Evolutionary conservation across 352 stramenopile genomes (phyloP).

Genomic region (Globisporangium polare): DNA sequence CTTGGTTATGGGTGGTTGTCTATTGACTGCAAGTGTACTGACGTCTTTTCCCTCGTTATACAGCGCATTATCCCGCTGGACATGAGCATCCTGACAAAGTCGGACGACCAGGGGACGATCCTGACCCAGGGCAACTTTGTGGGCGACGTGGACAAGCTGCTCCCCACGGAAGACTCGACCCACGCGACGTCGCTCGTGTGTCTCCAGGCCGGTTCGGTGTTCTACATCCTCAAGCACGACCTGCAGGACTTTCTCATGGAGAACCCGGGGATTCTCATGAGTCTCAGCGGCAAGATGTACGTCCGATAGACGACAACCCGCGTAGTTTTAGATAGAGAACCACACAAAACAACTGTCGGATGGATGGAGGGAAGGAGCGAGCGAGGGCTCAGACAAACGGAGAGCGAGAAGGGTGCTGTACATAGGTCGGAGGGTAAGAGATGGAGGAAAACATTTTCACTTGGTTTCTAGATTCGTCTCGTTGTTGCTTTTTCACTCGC

Average conservation of each 20-base stretch:
- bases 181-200: conserved; percentile 64
- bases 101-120: conserved; percentile 34
- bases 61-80: conserved; percentile 62
- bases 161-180: conserved; percentile 38
- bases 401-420: not conserved
- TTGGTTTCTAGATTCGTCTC: not conserved
- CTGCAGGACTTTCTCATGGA: conserved; percentile 66
- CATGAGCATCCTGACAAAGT: conserved; percentile 41
- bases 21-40: not conserved
- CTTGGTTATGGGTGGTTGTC: not conserved
- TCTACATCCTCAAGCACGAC: conserved; percentile 63
- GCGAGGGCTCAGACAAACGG: not conserved
- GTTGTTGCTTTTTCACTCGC: not conserved
- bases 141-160: conserved; percentile 70
- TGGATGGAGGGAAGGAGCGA: not conserved
- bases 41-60: conserved; percentile 12
- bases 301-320: conserved; percentile 23
- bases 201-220: conserved; percentile 45
- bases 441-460: not conserved
- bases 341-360: not conserved
- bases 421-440: not conserved
- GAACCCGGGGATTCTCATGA: conserved; percentile 74
- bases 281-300: conserved; percentile 56
- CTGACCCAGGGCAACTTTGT: conserved; percentile 59
- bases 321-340: conserved; percentile 5